phyloP scores from a whole-genome alignment of 306 rosid species.

The Gynostemma pentaphyllum region DNA sequence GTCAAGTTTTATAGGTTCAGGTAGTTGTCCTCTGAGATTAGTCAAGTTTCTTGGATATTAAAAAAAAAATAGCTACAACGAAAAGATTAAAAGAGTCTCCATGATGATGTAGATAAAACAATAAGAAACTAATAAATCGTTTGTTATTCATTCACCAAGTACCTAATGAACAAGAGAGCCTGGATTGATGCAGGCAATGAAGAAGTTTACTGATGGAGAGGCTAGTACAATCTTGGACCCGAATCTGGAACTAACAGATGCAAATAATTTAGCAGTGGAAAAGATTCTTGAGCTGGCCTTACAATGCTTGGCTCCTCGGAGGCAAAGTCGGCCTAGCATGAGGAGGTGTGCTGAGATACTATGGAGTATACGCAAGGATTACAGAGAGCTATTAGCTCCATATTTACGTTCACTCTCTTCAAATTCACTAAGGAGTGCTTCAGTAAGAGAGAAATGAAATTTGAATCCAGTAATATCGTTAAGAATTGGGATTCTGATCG shows the following conservation, averaged over 20 bases:
- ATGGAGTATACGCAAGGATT: constrained; percentile 87
- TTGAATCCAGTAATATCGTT: background rate
- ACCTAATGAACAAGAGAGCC: too few species aligned
- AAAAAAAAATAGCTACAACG: background rate
- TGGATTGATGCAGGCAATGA: constrained; percentile 60
- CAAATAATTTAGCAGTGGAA: constrained; percentile 44
- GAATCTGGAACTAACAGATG: constrained; percentile 38
- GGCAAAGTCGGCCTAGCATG: constrained; percentile 89
- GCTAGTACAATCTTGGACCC: constrained; percentile 58
- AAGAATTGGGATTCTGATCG: background rate
- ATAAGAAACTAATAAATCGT: background rate
- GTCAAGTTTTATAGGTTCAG: too few species aligned
- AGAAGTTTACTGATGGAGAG: constrained; percentile 56
- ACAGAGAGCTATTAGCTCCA: constrained; percentile 40
- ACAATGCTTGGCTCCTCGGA: constrained; percentile 83
- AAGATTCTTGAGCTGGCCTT: constrained; percentile 80
- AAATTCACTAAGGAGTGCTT: constrained; percentile 32
- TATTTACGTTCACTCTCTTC: constrained; percentile 53
- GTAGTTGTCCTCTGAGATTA: too few species aligned
- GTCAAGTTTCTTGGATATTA: too few species aligned
- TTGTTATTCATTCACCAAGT: background rate
- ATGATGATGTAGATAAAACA: background rate
- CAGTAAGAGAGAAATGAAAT: constrained; percentile 15
- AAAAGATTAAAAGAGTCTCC: background rate
- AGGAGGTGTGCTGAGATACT: constrained; percentile 84